Conservation (phyloP, 2,329 filamentous ascomycete genomes). For the Cordyceps cateniannulata region DNA sequence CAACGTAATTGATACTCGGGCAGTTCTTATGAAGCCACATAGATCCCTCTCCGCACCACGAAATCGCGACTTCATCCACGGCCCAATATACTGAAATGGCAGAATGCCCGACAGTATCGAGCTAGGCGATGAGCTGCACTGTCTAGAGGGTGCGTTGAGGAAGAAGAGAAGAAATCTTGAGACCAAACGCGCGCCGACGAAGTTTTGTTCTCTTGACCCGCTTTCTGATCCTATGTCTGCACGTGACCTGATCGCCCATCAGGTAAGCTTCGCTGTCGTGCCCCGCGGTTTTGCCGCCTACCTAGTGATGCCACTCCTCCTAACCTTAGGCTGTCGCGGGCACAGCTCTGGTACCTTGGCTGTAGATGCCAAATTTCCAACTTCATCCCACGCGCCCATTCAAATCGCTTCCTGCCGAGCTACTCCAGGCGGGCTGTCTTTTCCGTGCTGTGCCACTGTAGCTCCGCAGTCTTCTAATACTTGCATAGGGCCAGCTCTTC, state of each 20-base stretch:
- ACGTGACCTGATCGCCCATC: slow-evolving; percentile 4
- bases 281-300: slow-evolving; percentile 17
- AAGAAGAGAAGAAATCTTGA: slow-evolving; percentile 31
- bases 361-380: slow-evolving; percentile 8
- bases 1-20: slow-evolving; percentile 37
- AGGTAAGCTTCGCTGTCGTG: background rate
- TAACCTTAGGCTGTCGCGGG: background rate
- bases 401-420: background rate
- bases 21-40: slow-evolving; percentile 50
- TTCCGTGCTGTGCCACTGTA: slow-evolving; percentile 12
- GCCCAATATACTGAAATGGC: slow-evolving; percentile 48
- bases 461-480: background rate
- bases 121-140: slow-evolving; percentile 69
- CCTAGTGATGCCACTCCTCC: slow-evolving; percentile 11
- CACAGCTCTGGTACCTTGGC: background rate
- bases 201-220: slow-evolving; percentile 6
- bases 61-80: slow-evolving; percentile 61
- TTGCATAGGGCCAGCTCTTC: background rate
- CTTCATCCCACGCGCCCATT: slow-evolving; percentile 7
- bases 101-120: slow-evolving; percentile 62
- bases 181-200: slow-evolving; percentile 10
- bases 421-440: slow-evolving; percentile 18
- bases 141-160: slow-evolving; percentile 73
- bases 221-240: background rate
- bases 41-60: slow-evolving; percentile 45